These are phyloP conservation scores for Fusarium palustre DNA, from an alignment of 2,329 filamentous ascomycete genomes.

Conservation along the genomic window DNA sequence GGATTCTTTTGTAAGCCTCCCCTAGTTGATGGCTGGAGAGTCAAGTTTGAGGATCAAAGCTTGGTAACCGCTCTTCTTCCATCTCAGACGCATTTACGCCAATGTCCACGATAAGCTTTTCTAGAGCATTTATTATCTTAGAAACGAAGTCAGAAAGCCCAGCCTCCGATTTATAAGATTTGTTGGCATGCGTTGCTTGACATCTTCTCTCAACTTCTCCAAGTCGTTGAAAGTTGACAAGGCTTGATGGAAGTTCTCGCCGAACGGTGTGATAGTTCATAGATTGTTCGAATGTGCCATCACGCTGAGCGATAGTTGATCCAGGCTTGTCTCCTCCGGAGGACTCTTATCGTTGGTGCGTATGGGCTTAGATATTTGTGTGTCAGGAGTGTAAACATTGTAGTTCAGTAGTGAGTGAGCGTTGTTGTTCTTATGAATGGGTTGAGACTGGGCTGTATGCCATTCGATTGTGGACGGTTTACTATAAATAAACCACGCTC, in stretches of 20 bases:
- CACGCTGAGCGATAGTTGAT: background rate
- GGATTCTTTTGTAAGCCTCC: background rate
- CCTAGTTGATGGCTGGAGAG: background rate
- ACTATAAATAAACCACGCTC: background rate
- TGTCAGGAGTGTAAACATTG: no score
- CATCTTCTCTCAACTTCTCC: background rate
- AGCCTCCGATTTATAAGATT: background rate
- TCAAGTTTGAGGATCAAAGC: background rate
- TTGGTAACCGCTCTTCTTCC: background rate
- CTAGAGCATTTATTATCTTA: background rate
- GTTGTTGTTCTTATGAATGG: no score
- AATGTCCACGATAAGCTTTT: background rate
- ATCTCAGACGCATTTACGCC: background rate
- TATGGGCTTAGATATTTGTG: no score
- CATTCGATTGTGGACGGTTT: no score
- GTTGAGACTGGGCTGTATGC: background rate
- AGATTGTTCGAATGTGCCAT: background rate
- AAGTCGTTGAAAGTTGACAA: background rate
- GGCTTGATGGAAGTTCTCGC: background rate
- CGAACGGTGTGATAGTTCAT: background rate
- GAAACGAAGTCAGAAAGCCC: background rate
- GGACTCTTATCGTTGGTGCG: background rate
- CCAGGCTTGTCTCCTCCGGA: background rate
- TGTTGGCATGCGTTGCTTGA: background rate
- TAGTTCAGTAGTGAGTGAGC: no score